Percentiles rank a stretch among this genome's conserved stretches.
Evolutionary conservation across 257 asterid species (phyloP).

Genomic region (Solanum virginianum): DNA sequence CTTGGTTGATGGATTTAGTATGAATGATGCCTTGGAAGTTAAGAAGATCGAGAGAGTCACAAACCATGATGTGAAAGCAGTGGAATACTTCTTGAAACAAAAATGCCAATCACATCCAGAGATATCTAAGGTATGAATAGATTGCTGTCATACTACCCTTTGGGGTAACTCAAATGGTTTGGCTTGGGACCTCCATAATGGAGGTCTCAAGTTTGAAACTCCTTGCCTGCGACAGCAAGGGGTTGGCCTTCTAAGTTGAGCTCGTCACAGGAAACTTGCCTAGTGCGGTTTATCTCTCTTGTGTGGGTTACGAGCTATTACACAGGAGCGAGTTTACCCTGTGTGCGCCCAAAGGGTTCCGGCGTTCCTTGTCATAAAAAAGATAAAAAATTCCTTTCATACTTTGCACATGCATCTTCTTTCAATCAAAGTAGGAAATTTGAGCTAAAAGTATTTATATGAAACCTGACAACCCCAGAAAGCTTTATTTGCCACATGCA

Average conservation of each 20-base stretch:
- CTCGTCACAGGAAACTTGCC: neutral
- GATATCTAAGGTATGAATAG: slow-evolving; percentile 43
- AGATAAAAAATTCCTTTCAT: neutral
- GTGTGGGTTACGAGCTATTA: neutral
- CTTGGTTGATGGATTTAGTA: slow-evolving; percentile 41
- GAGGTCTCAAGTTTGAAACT: neutral
- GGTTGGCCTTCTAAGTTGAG: neutral
- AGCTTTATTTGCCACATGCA: neutral
- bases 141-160: neutral
- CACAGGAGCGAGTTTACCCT: neutral
- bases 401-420: neutral
- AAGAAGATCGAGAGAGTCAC: slow-evolving; percentile 38
- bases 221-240: neutral
- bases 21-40: slow-evolving; percentile 28
- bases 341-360: neutral
- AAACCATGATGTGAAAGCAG: slow-evolving; percentile 54
- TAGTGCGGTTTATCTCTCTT: neutral
- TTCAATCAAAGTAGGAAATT: neutral
- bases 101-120: slow-evolving; percentile 56
- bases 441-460: neutral
- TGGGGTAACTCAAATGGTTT: neutral
- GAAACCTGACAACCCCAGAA: neutral
- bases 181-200: neutral
- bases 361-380: neutral
- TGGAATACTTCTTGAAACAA: slow-evolving; percentile 43